Percentiles rank a stretch among this genome's conserved stretches.
phyloP scores from a whole-genome alignment of 768 basidiomycete genomes.

The Suillus subaureus region DNA sequence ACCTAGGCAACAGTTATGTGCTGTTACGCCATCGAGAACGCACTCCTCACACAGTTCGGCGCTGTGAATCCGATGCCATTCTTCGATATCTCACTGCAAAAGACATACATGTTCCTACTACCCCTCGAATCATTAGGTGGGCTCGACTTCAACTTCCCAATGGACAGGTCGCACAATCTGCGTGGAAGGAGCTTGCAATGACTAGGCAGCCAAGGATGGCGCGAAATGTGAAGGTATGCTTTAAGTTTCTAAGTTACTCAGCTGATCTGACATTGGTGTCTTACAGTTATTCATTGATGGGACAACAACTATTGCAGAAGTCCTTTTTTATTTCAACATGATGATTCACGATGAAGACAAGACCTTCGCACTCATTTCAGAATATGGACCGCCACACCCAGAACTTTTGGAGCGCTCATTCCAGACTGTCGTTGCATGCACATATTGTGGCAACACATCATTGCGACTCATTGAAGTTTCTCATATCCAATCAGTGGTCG shows the following conservation, averaged over 20 bases:
- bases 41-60: too few species aligned
- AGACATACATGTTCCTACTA: too few species aligned
- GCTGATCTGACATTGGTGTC: background rate
- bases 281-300: background rate
- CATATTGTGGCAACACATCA: conserved; percentile 22
- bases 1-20: too few species aligned
- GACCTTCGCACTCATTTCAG: background rate
- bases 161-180: conserved; percentile 21
- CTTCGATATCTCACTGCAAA: too few species aligned
- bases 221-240: conserved; percentile 36
- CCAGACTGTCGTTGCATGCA: conserved; percentile 20
- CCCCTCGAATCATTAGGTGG: too few species aligned
- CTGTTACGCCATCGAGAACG: too few species aligned
- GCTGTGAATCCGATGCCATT: too few species aligned
- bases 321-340: conserved; percentile 4
- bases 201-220: conserved; percentile 26
- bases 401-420: conserved; percentile 18
- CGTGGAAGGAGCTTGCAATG: conserved; percentile 30
- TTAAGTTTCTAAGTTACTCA: background rate
- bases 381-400: conserved; percentile 9
- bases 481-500: conserved; percentile 22
- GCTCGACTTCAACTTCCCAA: conserved; percentile 2
- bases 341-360: conserved; percentile 2
- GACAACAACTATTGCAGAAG: background rate
- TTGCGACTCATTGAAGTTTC: conserved; percentile 13